phyloP scores from a whole-genome alignment of 108 stramenopile genomes.

The Fistulifera pelliculosa region DNA sequence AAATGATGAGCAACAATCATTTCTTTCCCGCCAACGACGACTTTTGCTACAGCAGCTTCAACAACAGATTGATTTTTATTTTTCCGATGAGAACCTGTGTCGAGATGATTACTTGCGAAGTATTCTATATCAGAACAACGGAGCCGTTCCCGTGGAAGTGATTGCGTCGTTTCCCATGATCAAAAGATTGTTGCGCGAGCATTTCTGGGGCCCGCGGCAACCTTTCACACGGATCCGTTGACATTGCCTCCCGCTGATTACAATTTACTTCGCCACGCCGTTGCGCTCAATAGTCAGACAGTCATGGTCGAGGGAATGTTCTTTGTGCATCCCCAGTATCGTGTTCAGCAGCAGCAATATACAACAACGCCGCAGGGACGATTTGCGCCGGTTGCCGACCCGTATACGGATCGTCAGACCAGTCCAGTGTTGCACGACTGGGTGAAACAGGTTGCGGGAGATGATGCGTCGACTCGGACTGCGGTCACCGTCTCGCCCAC shows the following conservation, averaged over 20 bases:
- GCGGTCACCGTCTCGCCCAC: neutral
- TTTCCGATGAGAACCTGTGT: constrained; percentile 43
- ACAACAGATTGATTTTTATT: constrained; percentile 55
- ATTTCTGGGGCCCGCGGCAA: neutral
- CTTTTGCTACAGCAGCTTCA: neutral
- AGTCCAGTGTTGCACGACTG: no score
- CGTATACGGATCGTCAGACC: neutral
- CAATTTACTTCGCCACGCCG: neutral
- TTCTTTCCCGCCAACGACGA: no score
- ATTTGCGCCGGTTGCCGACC: neutral
- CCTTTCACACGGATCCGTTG: neutral
- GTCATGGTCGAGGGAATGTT: neutral
- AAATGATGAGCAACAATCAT: no score
- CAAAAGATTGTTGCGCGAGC: constrained; percentile 23
- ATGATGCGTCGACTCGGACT: neutral
- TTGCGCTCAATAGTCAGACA: neutral
- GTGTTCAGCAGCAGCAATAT: neutral
- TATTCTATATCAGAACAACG: constrained; percentile 23
- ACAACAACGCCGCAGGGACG: neutral
- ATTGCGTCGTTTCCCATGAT: constrained; percentile 58
- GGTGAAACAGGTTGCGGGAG: no score
- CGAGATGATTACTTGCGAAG: constrained; percentile 42
- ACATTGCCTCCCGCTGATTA: neutral
- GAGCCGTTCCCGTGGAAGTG: constrained; percentile 34
- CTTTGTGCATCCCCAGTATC: neutral